phyloP scores from a whole-genome alignment of 768 basidiomycete genomes.

The Xerocomus spinulosus region DNA sequence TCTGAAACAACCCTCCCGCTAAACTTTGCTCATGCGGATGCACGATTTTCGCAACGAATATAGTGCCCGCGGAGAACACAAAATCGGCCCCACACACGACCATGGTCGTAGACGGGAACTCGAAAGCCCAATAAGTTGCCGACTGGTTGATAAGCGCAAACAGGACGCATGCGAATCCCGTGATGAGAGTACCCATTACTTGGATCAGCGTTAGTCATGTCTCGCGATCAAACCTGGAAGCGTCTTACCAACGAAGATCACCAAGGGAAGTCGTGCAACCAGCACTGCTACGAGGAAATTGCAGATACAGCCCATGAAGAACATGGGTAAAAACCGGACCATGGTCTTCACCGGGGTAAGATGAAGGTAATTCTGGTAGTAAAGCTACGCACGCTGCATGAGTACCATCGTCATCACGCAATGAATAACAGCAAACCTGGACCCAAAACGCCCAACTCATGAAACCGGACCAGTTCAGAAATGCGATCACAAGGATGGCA shows the following conservation, averaged over 20 bases:
- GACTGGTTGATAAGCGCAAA: conserved; percentile 62
- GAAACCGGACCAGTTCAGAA: conserved; percentile 60
- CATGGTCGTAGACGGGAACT: conserved; percentile 63
- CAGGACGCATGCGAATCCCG: conserved; percentile 53
- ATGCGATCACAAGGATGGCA: conserved; percentile 58
- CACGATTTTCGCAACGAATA: conserved; percentile 68
- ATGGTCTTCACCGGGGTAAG: conserved; percentile 58
- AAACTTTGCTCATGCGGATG: conserved; percentile 70
- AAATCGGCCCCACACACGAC: conserved; percentile 77
- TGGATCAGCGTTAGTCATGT: conserved; percentile 7
- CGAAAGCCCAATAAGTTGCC: conserved; percentile 67
- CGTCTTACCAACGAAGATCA: conserved; percentile 51
- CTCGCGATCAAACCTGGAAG: no score
- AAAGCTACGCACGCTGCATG: conserved; percentile 40
- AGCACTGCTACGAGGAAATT: conserved; percentile 62
- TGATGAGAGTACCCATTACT: conserved; percentile 55
- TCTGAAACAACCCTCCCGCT: conserved; percentile 72
- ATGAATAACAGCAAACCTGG: conserved; percentile 27
- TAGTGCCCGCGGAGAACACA: conserved; percentile 64
- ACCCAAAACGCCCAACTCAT: conserved; percentile 50
- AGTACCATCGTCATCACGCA: background rate
- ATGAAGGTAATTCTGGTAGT: conserved; percentile 61
- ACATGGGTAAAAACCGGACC: conserved; percentile 67
- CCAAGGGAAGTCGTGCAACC: conserved; percentile 50
- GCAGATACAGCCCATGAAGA: conserved; percentile 56